phyloP scores from a whole-genome alignment of 768 basidiomycete species.

The Podaxis sp. region DNA sequence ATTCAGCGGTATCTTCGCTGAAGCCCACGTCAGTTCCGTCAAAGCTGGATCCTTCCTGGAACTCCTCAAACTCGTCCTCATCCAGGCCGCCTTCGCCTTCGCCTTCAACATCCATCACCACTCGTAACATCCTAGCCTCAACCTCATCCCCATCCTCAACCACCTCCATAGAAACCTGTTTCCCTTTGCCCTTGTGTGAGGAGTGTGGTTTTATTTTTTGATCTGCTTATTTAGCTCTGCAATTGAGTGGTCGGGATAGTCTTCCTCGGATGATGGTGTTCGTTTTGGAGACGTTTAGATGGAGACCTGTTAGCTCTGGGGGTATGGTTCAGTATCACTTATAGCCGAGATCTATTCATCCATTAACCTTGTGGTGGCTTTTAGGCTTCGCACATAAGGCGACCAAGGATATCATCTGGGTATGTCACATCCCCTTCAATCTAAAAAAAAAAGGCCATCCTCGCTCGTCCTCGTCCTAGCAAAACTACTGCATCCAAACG shows the following conservation, averaged over 20 bases:
- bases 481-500: constrained; percentile 46
- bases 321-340: constrained; percentile 23
- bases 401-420: constrained; percentile 61
- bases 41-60: too few relatives aligned
- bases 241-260: constrained; percentile 33
- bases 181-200: too few relatives aligned
- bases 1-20: too few relatives aligned
- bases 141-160: too few relatives aligned
- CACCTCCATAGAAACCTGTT: too few relatives aligned
- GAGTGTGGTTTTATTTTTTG: background rate
- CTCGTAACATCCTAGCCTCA: too few relatives aligned
- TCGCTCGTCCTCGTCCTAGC: constrained; percentile 20
- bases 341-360: background rate
- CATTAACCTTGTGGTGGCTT: background rate
- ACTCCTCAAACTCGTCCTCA: too few relatives aligned
- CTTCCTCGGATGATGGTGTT: constrained; percentile 45
- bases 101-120: too few relatives aligned
- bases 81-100: too few relatives aligned
- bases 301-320: constrained; percentile 46
- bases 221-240: constrained; percentile 26
- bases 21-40: too few relatives aligned
- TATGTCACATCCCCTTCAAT: constrained; percentile 18
- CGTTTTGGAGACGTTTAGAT: constrained; percentile 45
- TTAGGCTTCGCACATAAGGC: constrained; percentile 60
- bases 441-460: background rate